A percentile compares a stretch with the other conserved stretches of the same genome.
Conservation (phyloP, 2,329 filamentous ascomycete genomes). For the Cladobotryum protrusum region DNA sequence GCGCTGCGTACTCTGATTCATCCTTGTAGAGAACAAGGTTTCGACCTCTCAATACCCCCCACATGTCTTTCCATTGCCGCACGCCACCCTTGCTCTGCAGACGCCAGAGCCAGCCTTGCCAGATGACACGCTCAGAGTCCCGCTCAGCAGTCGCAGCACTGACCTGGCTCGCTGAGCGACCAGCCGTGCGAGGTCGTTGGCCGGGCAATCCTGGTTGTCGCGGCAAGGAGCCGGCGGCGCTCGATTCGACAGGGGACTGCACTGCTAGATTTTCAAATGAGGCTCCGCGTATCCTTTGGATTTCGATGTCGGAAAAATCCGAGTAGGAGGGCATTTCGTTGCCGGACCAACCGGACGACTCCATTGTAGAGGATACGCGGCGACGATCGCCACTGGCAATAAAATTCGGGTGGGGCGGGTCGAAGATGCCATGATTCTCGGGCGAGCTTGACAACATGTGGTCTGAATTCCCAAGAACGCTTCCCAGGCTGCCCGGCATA, state of each 20-base stretch:
- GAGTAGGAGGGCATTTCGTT: slow-evolving; percentile 73
- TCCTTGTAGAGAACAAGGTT: slow-evolving; percentile 90
- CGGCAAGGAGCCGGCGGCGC: neutral
- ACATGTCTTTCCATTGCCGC: slow-evolving; percentile 89
- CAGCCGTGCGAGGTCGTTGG: slow-evolving; percentile 8
- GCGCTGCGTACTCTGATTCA: slow-evolving; percentile 80
- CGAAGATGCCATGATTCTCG: slow-evolving; percentile 38
- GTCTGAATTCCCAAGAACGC: slow-evolving; percentile 31
- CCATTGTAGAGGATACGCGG: slow-evolving; percentile 55
- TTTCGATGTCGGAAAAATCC: slow-evolving; percentile 72
- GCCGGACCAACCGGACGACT: slow-evolving; percentile 57
- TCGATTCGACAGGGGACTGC: slow-evolving; percentile 26
- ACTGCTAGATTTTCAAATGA: slow-evolving; percentile 46
- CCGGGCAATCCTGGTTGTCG: slow-evolving; percentile 1
- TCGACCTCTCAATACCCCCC: slow-evolving; percentile 82
- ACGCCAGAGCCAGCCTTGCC: slow-evolving; percentile 83
- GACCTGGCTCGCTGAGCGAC: slow-evolving; percentile 54
- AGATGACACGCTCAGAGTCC: slow-evolving; percentile 84
- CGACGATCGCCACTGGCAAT: slow-evolving; percentile 34
- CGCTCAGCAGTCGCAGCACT: slow-evolving; percentile 47
- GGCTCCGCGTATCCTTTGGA: slow-evolving; percentile 41
- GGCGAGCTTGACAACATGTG: slow-evolving; percentile 53
- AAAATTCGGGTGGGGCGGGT: slow-evolving; percentile 29
- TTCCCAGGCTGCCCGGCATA: slow-evolving; percentile 6
- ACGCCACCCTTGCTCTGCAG: slow-evolving; percentile 78